Evolutionary conservation across 805 yeast species (phyloP).

Genomic region (Suhomyces vadensis): DNA sequence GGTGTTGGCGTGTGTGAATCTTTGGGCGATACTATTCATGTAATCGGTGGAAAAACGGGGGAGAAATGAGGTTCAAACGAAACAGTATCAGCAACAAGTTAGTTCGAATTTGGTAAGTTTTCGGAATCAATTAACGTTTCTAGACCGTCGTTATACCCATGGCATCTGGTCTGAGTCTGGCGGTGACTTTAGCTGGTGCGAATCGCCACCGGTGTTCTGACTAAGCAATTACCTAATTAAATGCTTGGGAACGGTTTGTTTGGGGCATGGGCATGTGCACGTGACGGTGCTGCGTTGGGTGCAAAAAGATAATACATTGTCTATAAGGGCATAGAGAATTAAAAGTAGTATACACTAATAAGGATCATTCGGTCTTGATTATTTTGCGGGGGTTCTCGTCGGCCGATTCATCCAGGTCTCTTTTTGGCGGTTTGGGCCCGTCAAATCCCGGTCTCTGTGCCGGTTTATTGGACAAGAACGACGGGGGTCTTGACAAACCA

Average conservation of each 20-base stretch:
- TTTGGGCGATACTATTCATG: slow-evolving; percentile 43
- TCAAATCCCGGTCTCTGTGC: slow-evolving; percentile 6
- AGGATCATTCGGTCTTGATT: slow-evolving; percentile 7
- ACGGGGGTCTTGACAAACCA: slow-evolving; percentile 37
- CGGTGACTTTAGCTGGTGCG: too few relatives aligned
- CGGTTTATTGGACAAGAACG: slow-evolving; percentile 35
- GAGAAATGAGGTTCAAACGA: background rate
- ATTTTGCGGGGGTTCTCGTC: slow-evolving; percentile 12
- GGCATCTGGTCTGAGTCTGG: too few relatives aligned
- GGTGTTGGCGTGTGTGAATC: slow-evolving; percentile 34
- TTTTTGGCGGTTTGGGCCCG: slow-evolving; percentile 1
- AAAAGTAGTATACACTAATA: slow-evolving; percentile 2
- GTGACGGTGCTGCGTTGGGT: too few relatives aligned
- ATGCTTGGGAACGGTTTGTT: too few relatives aligned
- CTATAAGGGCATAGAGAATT: too few relatives aligned
- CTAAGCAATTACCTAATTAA: background rate
- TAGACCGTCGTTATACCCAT: too few relatives aligned
- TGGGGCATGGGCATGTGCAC: background rate
- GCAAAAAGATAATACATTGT: too few relatives aligned
- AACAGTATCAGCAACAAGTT: too few relatives aligned
- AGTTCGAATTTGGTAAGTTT: too few relatives aligned
- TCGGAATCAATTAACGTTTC: too few relatives aligned
- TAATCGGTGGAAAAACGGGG: too few relatives aligned
- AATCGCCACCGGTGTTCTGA: slow-evolving; percentile 1
- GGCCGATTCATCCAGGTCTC: slow-evolving; percentile 7